phyloP scores from a whole-genome alignment of 441 rosid species.

The Croton laevigatus region DNA sequence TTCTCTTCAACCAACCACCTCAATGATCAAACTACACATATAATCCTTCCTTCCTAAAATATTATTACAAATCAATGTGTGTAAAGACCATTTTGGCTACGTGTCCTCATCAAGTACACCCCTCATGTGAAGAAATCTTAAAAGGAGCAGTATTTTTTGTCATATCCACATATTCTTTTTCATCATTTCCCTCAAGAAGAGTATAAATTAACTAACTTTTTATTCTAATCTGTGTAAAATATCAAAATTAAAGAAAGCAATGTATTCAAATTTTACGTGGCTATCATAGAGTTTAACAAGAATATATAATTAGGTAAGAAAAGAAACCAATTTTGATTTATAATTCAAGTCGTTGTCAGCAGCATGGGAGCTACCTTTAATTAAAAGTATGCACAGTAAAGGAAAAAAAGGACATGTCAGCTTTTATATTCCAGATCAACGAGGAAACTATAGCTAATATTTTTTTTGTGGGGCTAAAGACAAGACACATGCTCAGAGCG shows the following conservation, averaged over 20 bases:
- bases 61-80: not conserved
- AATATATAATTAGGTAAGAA: not conserved
- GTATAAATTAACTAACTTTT: too few relatives aligned
- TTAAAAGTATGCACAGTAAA: not conserved
- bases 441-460: not conserved
- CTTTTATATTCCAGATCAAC: not conserved
- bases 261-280: conserved; percentile 4
- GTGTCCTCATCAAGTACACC: not conserved
- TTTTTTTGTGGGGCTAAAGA: not conserved
- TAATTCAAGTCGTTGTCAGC: too few relatives aligned
- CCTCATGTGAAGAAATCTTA: conserved; percentile 8
- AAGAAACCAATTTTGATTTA: conserved; percentile 13
- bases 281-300: not conserved
- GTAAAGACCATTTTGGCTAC: not conserved
- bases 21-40: too few relatives aligned
- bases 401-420: conserved; percentile 3
- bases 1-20: not conserved
- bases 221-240: not conserved
- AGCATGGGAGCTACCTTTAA: conserved; percentile 8
- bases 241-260: not conserved
- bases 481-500: not conserved
- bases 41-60: too few relatives aligned
- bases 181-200: not conserved
- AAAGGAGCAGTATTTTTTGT: not conserved
- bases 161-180: conserved; percentile 2